A percentile compares a stretch with the other conserved stretches of the same genome.
phyloP scores from a whole-genome alignment of 805 yeast genomes.

The Candida oleophila region DNA sequence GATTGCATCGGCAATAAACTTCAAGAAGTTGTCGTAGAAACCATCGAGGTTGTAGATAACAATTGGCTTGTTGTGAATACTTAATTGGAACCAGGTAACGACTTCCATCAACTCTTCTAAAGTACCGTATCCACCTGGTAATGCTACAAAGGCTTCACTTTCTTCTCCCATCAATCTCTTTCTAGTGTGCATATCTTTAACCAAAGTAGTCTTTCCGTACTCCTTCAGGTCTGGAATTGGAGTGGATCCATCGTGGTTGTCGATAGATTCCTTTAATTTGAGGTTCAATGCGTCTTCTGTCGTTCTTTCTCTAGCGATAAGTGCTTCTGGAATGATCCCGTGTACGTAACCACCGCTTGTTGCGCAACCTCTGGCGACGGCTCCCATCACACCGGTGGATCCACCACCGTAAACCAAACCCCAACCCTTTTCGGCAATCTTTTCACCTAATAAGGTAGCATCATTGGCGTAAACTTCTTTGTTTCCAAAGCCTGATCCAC shows the following conservation, averaged over 20 bases:
- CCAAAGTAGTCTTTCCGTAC: constrained; percentile 79
- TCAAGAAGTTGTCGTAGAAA: constrained; percentile 68
- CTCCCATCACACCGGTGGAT: constrained; percentile 80
- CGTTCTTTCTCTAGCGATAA: constrained; percentile 70
- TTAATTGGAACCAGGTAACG: constrained; percentile 87
- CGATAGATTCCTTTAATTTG: constrained; percentile 50
- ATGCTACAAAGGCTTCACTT: constrained; percentile 82
- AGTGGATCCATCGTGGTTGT: constrained; percentile 63
- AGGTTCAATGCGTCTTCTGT: constrained; percentile 45
- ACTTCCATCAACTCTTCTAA: constrained; percentile 88
- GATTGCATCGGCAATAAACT: constrained; percentile 60
- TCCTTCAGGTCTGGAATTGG: constrained; percentile 58
- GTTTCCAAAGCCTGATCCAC: constrained; percentile 79
- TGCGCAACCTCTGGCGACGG: constrained; percentile 64
- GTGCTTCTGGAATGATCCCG: constrained; percentile 84
- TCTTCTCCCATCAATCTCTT: constrained; percentile 84
- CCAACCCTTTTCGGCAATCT: constrained; percentile 59
- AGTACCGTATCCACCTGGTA: constrained; percentile 93
- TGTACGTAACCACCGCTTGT: constrained; percentile 66
- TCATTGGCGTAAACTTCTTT: constrained; percentile 46
- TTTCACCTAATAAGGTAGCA: constrained; percentile 61
- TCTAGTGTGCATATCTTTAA: constrained; percentile 86
- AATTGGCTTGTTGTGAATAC: constrained; percentile 80
- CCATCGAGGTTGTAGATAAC: constrained; percentile 78
- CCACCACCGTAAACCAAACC: constrained; percentile 91